Base-by-base conservation (phyloP, 2,329 filamentous ascomycete species). In the Berkeleyomyces rouxiae region DNA sequence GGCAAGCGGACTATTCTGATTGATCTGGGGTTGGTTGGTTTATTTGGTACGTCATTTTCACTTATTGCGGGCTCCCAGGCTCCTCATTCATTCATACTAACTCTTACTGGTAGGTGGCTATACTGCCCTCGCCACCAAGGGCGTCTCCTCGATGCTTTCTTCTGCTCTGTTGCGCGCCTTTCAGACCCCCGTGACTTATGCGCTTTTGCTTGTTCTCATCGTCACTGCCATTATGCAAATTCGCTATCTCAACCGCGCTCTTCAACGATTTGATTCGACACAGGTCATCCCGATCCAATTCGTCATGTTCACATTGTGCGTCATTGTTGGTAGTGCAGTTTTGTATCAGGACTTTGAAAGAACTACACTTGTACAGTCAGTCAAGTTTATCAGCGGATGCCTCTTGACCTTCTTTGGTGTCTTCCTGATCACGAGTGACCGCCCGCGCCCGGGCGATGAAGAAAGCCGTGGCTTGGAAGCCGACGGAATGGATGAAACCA, bases 271-370 rank as follows among this genome's bases (percentile, higher is more conserved):
- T 75, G 90, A 96, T 72, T 96, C 93, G 5, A 99, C 93, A 0
- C 90, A 96, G 72, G 93, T 99, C 68, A 99, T 99, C 66, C 93
- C 93, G 0, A 93, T 93, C 11, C 93, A 99, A 70, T 99, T 99
- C 69, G 93, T 99, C 59, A 82, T 95, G 66, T 99, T 99, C 72
- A 99, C 93, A 0, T 79, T 99, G 6, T 95, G 88, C 4, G 93
- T 97, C 66, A 97, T 99, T 68, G 79, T 96, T 60, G 93, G 93
- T 63, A 96, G 91, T 69, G 92, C 92, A 0, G 80, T 99, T 7
- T 76, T 99, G 4, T 99, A 97, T 71, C 85, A 92, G 59, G 93
- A 99, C 72, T 99, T 99, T 69, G 88, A 97, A 72, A 85, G 87
- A 49, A 88, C 89, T 6, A 87, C 84, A 0, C 74, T 79, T 39